Percentiles rank a stretch among this genome's conserved stretches.
phyloP scores from a whole-genome alignment of 1,284 basidiomycete species.

The Malassezia cuniculi region DNA sequence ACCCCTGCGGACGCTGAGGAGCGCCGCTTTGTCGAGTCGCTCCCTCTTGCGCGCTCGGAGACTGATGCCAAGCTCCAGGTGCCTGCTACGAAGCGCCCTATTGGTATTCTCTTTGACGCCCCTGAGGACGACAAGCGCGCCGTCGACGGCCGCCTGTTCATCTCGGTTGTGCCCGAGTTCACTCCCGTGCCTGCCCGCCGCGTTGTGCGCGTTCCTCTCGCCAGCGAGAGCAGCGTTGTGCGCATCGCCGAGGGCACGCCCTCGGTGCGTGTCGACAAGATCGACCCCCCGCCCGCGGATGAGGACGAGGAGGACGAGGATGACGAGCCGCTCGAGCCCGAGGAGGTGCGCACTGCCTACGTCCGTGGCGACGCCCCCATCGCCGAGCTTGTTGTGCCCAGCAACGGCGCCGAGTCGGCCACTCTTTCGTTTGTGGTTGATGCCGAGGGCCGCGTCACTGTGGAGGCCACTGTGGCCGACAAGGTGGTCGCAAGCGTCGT shows the following conservation, averaged over 20 bases:
- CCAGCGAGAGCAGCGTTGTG: slow-evolving; percentile 51
- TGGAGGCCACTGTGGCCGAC: slow-evolving; percentile 13
- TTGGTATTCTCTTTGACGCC: slow-evolving; percentile 69
- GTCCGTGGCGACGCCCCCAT: slow-evolving; percentile 19
- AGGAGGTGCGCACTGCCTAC: slow-evolving; percentile 29
- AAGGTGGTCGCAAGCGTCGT: slow-evolving; percentile 5
- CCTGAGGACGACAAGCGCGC: slow-evolving; percentile 49
- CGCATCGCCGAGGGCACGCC: slow-evolving; percentile 81
- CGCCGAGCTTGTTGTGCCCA: slow-evolving; percentile 20
- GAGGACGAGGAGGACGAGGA: slow-evolving; percentile 50
- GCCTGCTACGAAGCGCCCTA: slow-evolving; percentile 47
- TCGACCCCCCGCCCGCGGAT: slow-evolving; percentile 20
- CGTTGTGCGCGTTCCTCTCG: slow-evolving; percentile 52
- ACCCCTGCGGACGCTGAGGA: slow-evolving; percentile 24
- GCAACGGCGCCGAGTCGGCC: slow-evolving; percentile 5
- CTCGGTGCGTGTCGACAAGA: slow-evolving; percentile 58
- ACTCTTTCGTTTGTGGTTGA: slow-evolving; percentile 15
- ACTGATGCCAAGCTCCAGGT: slow-evolving; percentile 38
- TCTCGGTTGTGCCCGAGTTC: slow-evolving; percentile 41
- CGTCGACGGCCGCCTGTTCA: slow-evolving; percentile 45
- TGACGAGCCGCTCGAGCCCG: slow-evolving; percentile 40
- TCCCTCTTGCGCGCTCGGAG: slow-evolving; percentile 44
- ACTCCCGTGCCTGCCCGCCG: slow-evolving; percentile 63
- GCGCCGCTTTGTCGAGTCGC: slow-evolving; percentile 19
- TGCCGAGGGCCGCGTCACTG: slow-evolving; percentile 17